Conservation (phyloP, 331 rosid species). For the Malus hybrid region DNA sequence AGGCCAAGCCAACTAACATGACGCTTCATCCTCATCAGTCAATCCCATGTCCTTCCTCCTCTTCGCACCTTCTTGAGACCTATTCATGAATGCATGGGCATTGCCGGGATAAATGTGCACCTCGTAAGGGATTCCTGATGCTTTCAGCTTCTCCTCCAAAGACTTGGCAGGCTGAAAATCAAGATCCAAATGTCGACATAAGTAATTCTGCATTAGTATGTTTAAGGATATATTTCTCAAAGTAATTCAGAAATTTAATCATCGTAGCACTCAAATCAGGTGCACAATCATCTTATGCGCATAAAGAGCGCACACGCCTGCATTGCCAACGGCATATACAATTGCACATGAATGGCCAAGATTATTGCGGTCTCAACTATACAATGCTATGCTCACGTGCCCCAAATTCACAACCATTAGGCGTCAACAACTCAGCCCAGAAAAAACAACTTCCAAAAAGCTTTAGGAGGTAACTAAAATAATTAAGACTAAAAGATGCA, state of each 20-base stretch:
- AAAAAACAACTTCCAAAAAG: neutral
- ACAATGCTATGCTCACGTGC: neutral
- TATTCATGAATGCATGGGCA: conserved; percentile 91
- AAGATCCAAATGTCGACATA: neutral
- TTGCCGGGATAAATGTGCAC: conserved; percentile 54
- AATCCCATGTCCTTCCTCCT: conserved; percentile 87
- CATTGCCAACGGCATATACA: neutral
- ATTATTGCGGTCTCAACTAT: neutral
- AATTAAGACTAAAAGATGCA: neutral
- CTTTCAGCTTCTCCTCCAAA: conserved; percentile 83
- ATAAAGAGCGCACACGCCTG: neutral
- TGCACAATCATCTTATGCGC: neutral
- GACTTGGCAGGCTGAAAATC: conserved; percentile 58
- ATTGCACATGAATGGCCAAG: neutral
- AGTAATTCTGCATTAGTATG: neutral
- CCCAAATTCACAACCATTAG: neutral
- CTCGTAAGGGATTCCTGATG: conserved; percentile 67
- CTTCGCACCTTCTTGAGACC: conserved; percentile 68
- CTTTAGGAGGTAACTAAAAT: neutral
- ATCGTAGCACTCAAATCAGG: neutral
- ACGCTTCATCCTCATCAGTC: conserved; percentile 65
- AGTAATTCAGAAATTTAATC: neutral
- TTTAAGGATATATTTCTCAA: neutral
- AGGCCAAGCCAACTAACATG: conserved; percentile 87
- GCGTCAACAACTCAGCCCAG: neutral